These are phyloP conservation scores for Dendrobium catenatum DNA, from an alignment of 106 monocot genomes.

Conservation along the genomic window DNA sequence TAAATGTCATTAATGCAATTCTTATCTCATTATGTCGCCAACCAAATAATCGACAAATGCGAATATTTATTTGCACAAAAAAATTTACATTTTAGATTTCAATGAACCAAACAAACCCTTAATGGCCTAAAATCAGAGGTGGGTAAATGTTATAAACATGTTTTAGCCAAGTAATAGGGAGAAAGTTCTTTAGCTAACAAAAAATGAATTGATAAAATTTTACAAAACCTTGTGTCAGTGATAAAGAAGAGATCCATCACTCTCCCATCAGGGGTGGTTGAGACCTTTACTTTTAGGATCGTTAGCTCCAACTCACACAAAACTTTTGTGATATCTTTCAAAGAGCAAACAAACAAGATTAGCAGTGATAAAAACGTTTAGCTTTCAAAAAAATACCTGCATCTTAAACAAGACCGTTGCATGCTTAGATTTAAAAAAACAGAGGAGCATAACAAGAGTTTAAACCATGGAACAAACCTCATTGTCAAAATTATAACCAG, in stretches of 20 bases:
- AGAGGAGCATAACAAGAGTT: background rate
- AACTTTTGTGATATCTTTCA: conserved; percentile 62
- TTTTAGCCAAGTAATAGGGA: background rate
- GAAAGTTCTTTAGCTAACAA: background rate
- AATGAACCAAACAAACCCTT: background rate
- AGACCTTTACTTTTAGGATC: conserved; percentile 67
- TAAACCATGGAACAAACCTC: background rate
- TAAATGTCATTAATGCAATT: background rate
- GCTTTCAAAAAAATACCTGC: background rate
- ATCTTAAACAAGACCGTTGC: background rate
- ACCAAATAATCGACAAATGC: background rate
- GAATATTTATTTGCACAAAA: background rate
- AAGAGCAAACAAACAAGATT: conserved; percentile 6
- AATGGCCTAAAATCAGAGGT: background rate
- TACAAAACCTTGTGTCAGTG: conserved; percentile 53
- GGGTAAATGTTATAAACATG: background rate
- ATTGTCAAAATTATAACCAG: background rate
- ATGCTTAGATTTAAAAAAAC: background rate
- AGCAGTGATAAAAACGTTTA: background rate
- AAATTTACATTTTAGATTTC: background rate
- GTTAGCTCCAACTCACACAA: conserved; percentile 68
- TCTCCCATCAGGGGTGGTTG: conserved; percentile 71
- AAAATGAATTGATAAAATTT: background rate
- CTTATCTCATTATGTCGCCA: background rate
- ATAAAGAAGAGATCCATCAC: conserved; percentile 78